A percentile compares a stretch with the other conserved stretches of the same genome.
Conservation (phyloP, 805 yeast species). For the Naumovozyma baii region DNA sequence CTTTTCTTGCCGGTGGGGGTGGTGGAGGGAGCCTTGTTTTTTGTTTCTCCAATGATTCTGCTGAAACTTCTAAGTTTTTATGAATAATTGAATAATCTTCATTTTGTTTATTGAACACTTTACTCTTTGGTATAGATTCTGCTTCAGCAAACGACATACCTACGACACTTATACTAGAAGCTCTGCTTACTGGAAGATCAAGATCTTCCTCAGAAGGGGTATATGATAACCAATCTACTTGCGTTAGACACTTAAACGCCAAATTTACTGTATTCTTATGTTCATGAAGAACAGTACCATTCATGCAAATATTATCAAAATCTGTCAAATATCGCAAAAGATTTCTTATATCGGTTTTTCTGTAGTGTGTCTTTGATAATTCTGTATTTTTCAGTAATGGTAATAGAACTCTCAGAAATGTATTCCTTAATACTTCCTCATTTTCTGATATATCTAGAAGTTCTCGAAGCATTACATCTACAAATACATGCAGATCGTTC, state of each 20-base stretch:
- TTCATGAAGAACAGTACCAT: constrained; percentile 14
- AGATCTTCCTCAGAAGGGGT: constrained; percentile 2
- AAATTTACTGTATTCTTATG: constrained; percentile 34
- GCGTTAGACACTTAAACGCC: constrained; percentile 32
- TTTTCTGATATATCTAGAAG: constrained; percentile 56
- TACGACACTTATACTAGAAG: constrained; percentile 16
- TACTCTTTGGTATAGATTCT: not conserved
- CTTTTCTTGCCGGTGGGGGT: constrained; percentile 30
- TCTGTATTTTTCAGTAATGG: constrained; percentile 65
- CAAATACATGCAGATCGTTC: constrained; percentile 75
- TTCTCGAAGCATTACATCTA: constrained; percentile 76
- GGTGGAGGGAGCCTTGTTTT: constrained; percentile 31
- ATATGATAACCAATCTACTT: constrained; percentile 28
- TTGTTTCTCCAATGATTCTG: constrained; percentile 31
- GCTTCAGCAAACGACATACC: constrained; percentile 11
- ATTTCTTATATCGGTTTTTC: constrained; percentile 42
- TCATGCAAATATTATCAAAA: constrained; percentile 20
- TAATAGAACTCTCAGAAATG: constrained; percentile 63
- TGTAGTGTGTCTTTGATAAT: constrained; percentile 46
- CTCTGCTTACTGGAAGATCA: constrained; percentile 12
- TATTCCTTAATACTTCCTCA: constrained; percentile 50
- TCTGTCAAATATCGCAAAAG: constrained; percentile 40
- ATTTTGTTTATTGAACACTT: too few relatives aligned
- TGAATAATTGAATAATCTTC: constrained; percentile 6
- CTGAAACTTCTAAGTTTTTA: constrained; percentile 20